Conservation (phyloP, 1,284 basidiomycete species). For the Stygiomarasmius scandens region DNA sequence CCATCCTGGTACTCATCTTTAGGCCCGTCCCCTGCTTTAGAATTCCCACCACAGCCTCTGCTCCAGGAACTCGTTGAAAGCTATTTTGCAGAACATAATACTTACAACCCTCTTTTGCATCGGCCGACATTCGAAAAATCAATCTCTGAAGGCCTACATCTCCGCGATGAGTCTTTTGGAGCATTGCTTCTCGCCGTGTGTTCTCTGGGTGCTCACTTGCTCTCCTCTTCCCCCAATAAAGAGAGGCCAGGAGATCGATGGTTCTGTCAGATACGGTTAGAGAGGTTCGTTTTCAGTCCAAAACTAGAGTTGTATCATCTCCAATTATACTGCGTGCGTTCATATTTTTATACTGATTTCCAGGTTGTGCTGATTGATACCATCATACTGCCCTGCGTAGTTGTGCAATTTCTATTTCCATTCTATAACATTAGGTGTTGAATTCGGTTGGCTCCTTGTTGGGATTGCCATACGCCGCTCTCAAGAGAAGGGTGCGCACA, state of each 20-base stretch:
- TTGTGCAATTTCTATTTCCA: slow-evolving; percentile 35
- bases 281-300: not conserved
- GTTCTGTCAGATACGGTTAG: not conserved
- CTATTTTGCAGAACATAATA: slow-evolving; percentile 57
- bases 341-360: not conserved
- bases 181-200: slow-evolving; percentile 64
- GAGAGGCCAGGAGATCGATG: not conserved
- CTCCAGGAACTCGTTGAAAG: slow-evolving; percentile 53
- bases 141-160: slow-evolving; percentile 50
- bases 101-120: slow-evolving; percentile 61
- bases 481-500: slow-evolving; percentile 52
- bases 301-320: not conserved
- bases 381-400: too few species aligned
- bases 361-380: too few species aligned
- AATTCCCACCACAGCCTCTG: slow-evolving; percentile 56
- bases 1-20: slow-evolving; percentile 5
- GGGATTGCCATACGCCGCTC: slow-evolving; percentile 58
- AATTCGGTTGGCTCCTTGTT: slow-evolving; percentile 57
- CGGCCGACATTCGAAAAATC: slow-evolving; percentile 59
- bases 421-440: slow-evolving; percentile 47
- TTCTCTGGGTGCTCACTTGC: slow-evolving; percentile 48
- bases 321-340: slow-evolving; percentile 7
- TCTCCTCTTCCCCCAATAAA: slow-evolving; percentile 24
- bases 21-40: not conserved
- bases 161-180: slow-evolving; percentile 55